phyloP scores from a whole-genome alignment of 768 basidiomycete species.

The Termitomyces eurrhizus region DNA sequence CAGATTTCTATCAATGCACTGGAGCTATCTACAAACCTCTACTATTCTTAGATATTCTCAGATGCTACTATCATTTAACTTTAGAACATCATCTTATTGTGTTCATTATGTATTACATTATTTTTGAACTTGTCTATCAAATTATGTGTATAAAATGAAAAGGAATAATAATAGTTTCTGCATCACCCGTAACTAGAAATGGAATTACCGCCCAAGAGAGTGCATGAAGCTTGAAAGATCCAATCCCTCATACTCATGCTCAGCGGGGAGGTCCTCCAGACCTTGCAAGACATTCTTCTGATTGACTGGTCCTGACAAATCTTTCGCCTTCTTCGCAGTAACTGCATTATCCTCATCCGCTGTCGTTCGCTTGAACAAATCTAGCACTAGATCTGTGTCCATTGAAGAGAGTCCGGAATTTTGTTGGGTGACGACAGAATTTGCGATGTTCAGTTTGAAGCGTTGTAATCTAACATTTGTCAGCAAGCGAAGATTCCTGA shows the following conservation, averaged over 20 bases:
- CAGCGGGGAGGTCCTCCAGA: constrained; percentile 85
- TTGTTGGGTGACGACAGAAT: constrained; percentile 95
- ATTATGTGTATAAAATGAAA: not conserved
- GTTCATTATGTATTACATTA: constrained; percentile 5
- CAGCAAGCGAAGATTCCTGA: constrained; percentile 1
- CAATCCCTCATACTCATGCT: constrained; percentile 88
- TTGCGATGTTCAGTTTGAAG: constrained; percentile 98
- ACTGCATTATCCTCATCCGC: constrained; percentile 67
- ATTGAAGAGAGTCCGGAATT: constrained; percentile 91
- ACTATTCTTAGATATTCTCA: too few species aligned
- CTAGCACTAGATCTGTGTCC: constrained; percentile 96
- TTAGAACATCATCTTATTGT: not conserved
- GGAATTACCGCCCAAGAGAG: constrained; percentile 56
- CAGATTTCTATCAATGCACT: too few species aligned
- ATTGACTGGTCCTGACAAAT: constrained; percentile 51
- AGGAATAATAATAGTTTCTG: constrained; percentile 2
- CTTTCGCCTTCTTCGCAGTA: constrained; percentile 49
- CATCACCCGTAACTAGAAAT: not conserved
- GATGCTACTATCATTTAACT: too few species aligned
- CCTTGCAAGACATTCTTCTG: constrained; percentile 88
- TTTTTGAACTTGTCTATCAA: not conserved
- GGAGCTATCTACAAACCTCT: too few species aligned
- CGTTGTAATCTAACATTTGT: constrained; percentile 72
- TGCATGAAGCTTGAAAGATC: constrained; percentile 88
- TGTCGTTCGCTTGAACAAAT: constrained; percentile 82